Evolutionary conservation across 2,329 filamentous ascomycete genomes (phyloP).

Genomic region (Fusarium sp.): DNA sequence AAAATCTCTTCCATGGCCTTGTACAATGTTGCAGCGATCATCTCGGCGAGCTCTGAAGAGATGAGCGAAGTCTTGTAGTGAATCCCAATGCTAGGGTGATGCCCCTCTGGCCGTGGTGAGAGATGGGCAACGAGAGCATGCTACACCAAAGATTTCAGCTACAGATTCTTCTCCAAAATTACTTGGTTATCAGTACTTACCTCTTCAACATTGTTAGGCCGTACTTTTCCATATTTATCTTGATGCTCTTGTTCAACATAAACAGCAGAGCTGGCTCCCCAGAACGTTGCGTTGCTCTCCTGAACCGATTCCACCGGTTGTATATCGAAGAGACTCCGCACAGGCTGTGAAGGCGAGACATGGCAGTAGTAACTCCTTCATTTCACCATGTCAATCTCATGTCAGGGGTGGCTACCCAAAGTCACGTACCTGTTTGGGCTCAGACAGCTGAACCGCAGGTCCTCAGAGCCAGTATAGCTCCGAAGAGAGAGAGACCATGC

Average conservation of each 20-base stretch:
- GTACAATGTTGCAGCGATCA: neutral
- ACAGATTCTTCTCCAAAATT: neutral
- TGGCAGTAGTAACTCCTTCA: neutral
- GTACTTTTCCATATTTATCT: neutral
- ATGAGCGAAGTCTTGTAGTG: neutral
- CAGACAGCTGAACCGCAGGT: slow-evolving; percentile 1
- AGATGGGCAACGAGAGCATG: neutral
- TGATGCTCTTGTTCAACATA: neutral
- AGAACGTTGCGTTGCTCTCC: neutral
- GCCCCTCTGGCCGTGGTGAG: neutral
- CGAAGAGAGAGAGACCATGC: slow-evolving; percentile 1
- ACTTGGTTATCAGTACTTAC: neutral
- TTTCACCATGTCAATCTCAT: neutral
- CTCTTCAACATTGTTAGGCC: neutral
- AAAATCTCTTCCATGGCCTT: neutral
- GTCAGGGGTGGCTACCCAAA: neutral
- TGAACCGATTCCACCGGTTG: neutral
- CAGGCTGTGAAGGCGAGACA: neutral
- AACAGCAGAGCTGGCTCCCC: neutral
- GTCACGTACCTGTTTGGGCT: neutral
- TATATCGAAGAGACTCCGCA: neutral
- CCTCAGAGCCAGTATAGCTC: slow-evolving; percentile 8
- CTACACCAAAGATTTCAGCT: neutral
- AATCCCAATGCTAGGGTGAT: neutral
- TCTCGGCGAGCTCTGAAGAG: neutral